Percentiles rank a stretch among this genome's conserved stretches.
phyloP scores from a whole-genome alignment of 345 rosid genomes.

The Streptanthus diversifolius region DNA sequence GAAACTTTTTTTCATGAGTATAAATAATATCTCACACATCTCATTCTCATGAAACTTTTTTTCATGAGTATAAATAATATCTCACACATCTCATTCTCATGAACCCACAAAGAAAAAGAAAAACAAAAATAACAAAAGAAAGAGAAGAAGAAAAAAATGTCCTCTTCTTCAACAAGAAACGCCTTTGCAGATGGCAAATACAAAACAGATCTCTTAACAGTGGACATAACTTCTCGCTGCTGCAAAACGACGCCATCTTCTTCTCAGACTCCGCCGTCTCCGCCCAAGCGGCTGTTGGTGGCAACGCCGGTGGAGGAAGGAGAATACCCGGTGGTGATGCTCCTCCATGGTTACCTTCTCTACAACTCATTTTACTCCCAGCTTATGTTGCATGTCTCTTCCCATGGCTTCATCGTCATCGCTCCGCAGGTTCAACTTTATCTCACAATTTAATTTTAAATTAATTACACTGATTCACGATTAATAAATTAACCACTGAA shows the following conservation, averaged over 20 bases:
- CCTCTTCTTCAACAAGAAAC: slow-evolving; percentile 28
- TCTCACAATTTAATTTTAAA: background rate
- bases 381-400: slow-evolving; percentile 80
- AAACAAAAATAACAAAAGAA: background rate
- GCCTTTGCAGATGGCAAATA: slow-evolving; percentile 48
- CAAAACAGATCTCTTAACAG: slow-evolving; percentile 38
- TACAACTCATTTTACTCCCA: slow-evolving; percentile 79
- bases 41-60: no score
- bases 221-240: slow-evolving; percentile 36
- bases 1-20: no score
- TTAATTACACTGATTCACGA: background rate
- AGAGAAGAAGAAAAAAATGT: slow-evolving; percentile 11
- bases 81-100: slow-evolving; percentile 6
- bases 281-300: slow-evolving; percentile 69
- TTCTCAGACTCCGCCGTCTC: slow-evolving; percentile 35
- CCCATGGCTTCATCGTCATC: slow-evolving; percentile 82
- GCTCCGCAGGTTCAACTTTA: slow-evolving; percentile 68
- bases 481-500: background rate
- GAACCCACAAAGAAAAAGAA: slow-evolving; percentile 2
- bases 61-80: slow-evolving; percentile 15
- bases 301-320: slow-evolving; percentile 61
- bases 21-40: no score
- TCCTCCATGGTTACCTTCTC: slow-evolving; percentile 87
- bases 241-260: slow-evolving; percentile 12
- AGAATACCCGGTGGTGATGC: slow-evolving; percentile 60